Evolutionary conservation across 352 stramenopile species (phyloP), one percentile per base, ranked within the genome.

Genomic region (Globisporangium polare): DNA sequence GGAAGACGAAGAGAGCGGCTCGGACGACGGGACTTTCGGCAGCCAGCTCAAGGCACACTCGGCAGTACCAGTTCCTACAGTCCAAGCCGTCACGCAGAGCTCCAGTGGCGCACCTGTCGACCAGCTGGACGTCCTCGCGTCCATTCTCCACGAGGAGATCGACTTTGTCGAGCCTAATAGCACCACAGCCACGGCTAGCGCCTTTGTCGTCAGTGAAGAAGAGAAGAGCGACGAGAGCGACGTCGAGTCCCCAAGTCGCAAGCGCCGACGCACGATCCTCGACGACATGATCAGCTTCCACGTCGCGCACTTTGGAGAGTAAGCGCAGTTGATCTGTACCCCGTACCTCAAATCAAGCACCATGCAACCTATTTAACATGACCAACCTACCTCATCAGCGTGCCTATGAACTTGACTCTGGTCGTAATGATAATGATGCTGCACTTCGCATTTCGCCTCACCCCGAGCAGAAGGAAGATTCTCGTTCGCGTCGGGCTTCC

Each of bases 281-380:
- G 73, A 81, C 52, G 71, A 78, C 26, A 77, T 81, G 63, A 69
- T 81, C 37, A 72, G 64, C 63, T 81, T 79, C 56, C 71, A 81
- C 49, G 68, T 79, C 53, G 60, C 58, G 57, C 65, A 74, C 31
- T 62, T 62, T 22, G 60, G 53, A 20, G 29, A 8, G 4, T 58
- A 22, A 62, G 3, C 24, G 41, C n/a, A 52, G 26, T 18, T 46
- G 17, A 45, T 51, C 47, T 15, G 18, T 35, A 22, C 12, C 46
- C 17, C 43, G 2, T 4, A 39, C 9, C 33, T 17, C 33, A 17
- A 39, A 17, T 3, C 9, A 17, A 15, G 2, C 33, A 17, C 15
- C 3, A 39, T 39, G 9, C 12, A 7, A 51, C 15, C 43, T 52
- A 52, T 52, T 52, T 52, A 52, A 31, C 45, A 52, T 15, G 33